A percentile compares a stretch with the other conserved stretches of the same genome.
These are phyloP conservation scores for Physcomitrellopsis africana DNA, from an alignment of 225 moss, liverwort and hornwort genomes.

Conservation along the genomic window DNA sequence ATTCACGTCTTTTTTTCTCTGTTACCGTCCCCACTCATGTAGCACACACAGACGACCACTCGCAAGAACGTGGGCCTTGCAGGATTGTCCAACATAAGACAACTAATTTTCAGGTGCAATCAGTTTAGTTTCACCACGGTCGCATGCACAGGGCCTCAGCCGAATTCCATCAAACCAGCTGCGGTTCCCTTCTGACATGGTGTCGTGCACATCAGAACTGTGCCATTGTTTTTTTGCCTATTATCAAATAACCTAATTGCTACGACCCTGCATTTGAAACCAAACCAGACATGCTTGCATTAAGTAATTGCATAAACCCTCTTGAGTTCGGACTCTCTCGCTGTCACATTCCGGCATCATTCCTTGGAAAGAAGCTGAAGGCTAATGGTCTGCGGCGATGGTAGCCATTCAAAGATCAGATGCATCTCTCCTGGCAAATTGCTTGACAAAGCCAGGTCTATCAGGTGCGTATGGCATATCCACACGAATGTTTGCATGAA, in stretches of 20 bases:
- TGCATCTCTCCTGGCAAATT: conserved; percentile 14
- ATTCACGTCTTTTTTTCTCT: not conserved
- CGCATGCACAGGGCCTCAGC: not conserved
- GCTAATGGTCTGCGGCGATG: conserved; percentile 7
- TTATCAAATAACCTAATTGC: conserved; percentile 20
- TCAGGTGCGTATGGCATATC: not conserved
- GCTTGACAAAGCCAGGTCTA: conserved; percentile 10
- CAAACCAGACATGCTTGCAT: conserved; percentile 13
- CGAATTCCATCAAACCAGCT: not conserved
- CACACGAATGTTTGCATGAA: conserved; percentile 6
- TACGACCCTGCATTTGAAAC: not conserved
- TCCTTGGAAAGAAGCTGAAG: conserved; percentile 14
- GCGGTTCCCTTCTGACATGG: not conserved
- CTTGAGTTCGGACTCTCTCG: not conserved
- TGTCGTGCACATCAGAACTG: not conserved
- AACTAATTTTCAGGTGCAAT: not conserved
- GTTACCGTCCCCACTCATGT: not conserved
- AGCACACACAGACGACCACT: conserved; percentile 9
- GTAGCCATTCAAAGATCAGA: conserved; percentile 21
- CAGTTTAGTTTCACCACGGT: not conserved
- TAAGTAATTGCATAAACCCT: not conserved
- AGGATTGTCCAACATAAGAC: not conserved
- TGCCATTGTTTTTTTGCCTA: not conserved
- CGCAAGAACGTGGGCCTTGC: not conserved
- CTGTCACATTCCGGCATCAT: not conserved